Evolutionary conservation across 2,329 filamentous ascomycete genomes (phyloP).

Genomic region (Fusarium buharicum): DNA sequence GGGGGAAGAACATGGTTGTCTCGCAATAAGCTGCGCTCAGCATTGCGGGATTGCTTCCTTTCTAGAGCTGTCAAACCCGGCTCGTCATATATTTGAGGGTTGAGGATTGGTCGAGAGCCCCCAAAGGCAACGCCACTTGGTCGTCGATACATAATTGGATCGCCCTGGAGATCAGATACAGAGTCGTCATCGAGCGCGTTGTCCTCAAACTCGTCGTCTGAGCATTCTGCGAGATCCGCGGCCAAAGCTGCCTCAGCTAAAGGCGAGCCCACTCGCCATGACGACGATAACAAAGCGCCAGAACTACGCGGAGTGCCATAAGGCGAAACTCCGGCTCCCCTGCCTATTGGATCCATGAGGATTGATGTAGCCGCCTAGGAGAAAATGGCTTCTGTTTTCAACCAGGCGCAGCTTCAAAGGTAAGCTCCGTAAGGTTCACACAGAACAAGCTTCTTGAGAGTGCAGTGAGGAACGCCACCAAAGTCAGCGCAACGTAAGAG

Average conservation of each 20-base stretch:
- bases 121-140: slow-evolving; percentile 81
- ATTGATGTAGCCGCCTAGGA: slow-evolving; percentile 9
- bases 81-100: slow-evolving; percentile 63
- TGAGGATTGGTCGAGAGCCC: slow-evolving; percentile 74
- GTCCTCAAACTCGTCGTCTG: slow-evolving; percentile 62
- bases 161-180: slow-evolving; percentile 52
- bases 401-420: slow-evolving; percentile 13
- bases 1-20: slow-evolving; percentile 74
- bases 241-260: slow-evolving; percentile 73
- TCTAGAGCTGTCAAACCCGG: slow-evolving; percentile 65
- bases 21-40: slow-evolving; percentile 69
- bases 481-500: slow-evolving; percentile 22
- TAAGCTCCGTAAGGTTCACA: slow-evolving; percentile 20
- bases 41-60: slow-evolving; percentile 65
- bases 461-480: slow-evolving; percentile 21
- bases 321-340: slow-evolving; percentile 36
- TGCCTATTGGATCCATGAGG: slow-evolving; percentile 35
- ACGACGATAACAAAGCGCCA: slow-evolving; percentile 51
- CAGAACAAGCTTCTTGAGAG: slow-evolving; percentile 22
- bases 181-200: slow-evolving; percentile 47
- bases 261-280: slow-evolving; percentile 70
- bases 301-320: slow-evolving; percentile 37
- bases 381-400: slow-evolving; percentile 8
- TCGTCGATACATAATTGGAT: slow-evolving; percentile 74
- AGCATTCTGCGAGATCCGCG: slow-evolving; percentile 72